Evolutionary conservation across 2,329 filamentous ascomycete genomes (phyloP), one percentile per base, ranked within the genome.

Genomic region (Colletotrichum gigasporum): DNA sequence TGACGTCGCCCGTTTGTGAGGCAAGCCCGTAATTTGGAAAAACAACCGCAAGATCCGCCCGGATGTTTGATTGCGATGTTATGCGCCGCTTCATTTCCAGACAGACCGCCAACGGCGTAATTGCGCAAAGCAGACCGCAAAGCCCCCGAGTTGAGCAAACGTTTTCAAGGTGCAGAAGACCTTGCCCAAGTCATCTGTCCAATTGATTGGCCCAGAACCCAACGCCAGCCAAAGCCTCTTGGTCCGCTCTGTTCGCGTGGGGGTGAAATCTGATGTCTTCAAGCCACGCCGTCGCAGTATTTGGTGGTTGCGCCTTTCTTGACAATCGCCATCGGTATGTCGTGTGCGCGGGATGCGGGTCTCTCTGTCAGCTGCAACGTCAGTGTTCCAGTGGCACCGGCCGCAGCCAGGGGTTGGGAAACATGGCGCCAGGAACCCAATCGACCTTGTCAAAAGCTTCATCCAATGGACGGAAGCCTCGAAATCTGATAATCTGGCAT

Each of bases 401-500:
- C n/a, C 20, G 24, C 18, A 22, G 32, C 37, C 32, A 44, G 14
- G 50, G 26, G 8, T 45, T 20, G 30, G 41, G 53, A 47, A 30
- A 54, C 42, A 48, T 61, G 56, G 48, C 48, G 34, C 32, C 48
- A 22, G 60, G 55, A 34, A 63, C 56, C 24, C 39, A 53, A 60
- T 53, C 41, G 34, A 35, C 24, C n/a, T 53, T 32, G 12, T 34
- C 16, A 41, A 55, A 44, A 62, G 48, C 56, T 65, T 61, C 56
- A 58, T 34, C 61, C 61, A 64, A 64, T 60, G 18, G 47, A 60
- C 30, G 42, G 12, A 16, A 26, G 28, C 28, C 24, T 50, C 50
- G 28, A 61, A 57, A 65, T 65, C 62, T 65, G 61, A 62, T 61
- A 62, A 65, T 48, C 48, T 65, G 34, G 48, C 56, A 55, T 64